These are phyloP conservation scores for Moricandia arvensis DNA, from an alignment of 345 rosid species.

Conservation along the genomic window DNA sequence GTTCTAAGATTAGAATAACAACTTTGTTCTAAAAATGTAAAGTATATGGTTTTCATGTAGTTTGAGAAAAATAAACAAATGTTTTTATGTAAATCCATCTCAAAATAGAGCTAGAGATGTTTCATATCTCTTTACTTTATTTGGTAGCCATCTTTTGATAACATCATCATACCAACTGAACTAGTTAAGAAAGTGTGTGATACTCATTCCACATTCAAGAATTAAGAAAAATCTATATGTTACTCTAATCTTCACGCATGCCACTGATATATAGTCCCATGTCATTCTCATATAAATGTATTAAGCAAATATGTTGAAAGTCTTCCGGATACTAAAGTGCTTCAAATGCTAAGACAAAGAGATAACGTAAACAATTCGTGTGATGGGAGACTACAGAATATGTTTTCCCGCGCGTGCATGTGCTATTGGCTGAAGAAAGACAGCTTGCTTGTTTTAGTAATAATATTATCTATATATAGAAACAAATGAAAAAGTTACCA, in stretches of 20 bases:
- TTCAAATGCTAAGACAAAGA: not conserved
- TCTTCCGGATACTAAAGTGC: not conserved
- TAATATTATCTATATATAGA: not conserved
- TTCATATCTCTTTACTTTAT: not conserved
- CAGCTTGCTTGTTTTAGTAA: not conserved
- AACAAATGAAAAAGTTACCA: not conserved
- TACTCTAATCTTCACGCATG: constrained; percentile 3
- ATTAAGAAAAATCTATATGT: not conserved
- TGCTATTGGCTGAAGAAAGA: not conserved
- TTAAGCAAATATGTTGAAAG: not conserved
- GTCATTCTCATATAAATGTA: not conserved
- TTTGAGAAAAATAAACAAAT: not conserved
- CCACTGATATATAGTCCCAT: not conserved
- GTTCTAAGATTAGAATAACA: constrained; percentile 17
- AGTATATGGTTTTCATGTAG: constrained; percentile 1
- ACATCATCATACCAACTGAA: not conserved
- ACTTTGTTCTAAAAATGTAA: not conserved
- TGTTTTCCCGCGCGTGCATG: not conserved
- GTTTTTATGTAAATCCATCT: not conserved
- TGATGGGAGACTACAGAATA: not conserved
- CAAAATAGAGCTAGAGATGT: not conserved
- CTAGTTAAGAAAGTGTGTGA: not conserved
- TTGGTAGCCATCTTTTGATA: not conserved
- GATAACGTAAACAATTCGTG: not conserved
- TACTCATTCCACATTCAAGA: not conserved